phyloP scores from a whole-genome alignment of 768 basidiomycete genomes.

The Pisolithus microcarpus region DNA sequence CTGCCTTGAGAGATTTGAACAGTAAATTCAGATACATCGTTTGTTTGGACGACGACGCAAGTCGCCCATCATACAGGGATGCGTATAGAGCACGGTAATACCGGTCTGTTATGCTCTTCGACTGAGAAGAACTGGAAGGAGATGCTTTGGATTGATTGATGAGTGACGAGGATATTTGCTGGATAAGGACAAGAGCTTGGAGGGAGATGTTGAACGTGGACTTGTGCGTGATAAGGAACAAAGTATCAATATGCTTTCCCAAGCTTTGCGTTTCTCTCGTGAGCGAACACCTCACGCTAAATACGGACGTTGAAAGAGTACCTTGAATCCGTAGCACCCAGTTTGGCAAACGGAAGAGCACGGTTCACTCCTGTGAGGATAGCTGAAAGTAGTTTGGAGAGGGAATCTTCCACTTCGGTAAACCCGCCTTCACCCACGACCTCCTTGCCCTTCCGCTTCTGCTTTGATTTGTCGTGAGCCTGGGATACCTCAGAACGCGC shows the following conservation, averaged over 20 bases:
- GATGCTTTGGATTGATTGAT: slow-evolving; percentile 33
- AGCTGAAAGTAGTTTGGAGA: slow-evolving; percentile 81
- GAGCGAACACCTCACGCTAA: background rate
- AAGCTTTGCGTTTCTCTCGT: slow-evolving; percentile 40
- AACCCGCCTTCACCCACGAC: slow-evolving; percentile 59
- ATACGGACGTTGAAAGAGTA: slow-evolving; percentile 27
- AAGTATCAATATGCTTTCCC: slow-evolving; percentile 80
- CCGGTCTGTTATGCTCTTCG: slow-evolving; percentile 50
- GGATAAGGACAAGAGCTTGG: slow-evolving; percentile 84
- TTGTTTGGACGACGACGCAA: slow-evolving; percentile 82
- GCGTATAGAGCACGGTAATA: slow-evolving; percentile 84
- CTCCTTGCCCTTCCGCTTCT: slow-evolving; percentile 32
- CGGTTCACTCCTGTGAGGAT: slow-evolving; percentile 93
- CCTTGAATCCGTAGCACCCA: slow-evolving; percentile 62
- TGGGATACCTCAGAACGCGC: slow-evolving; percentile 29
- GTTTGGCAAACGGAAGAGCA: slow-evolving; percentile 85
- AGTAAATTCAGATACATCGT: slow-evolving; percentile 94
- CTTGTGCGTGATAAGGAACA: slow-evolving; percentile 91
- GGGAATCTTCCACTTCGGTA: slow-evolving; percentile 66
- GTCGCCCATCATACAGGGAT: slow-evolving; percentile 78
- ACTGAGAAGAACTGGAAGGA: slow-evolving; percentile 31
- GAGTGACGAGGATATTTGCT: slow-evolving; percentile 66
- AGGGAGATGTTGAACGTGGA: slow-evolving; percentile 97
- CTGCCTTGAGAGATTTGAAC: slow-evolving; percentile 82
- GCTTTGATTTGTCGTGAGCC: slow-evolving; percentile 10